Evolutionary conservation across 129 eudicot genomes (phyloP).

Genomic region (Flaveria brownii): DNA sequence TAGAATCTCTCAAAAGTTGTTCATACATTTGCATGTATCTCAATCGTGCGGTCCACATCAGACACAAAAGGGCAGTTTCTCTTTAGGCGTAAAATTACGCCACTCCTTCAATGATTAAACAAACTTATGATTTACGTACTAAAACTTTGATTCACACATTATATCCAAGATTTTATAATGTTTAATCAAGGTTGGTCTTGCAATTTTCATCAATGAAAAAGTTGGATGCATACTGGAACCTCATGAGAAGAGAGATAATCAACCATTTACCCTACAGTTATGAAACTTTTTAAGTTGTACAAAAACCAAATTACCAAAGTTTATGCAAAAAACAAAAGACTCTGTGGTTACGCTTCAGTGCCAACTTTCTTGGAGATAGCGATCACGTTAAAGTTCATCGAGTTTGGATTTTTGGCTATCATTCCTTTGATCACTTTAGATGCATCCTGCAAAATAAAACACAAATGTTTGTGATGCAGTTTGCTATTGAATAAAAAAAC

Average conservation of each 20-base stretch:
- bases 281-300: not conserved
- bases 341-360: constrained; percentile 2
- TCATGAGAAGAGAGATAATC: not conserved
- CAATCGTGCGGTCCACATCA: no score
- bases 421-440: constrained; percentile 69
- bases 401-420: constrained; percentile 73
- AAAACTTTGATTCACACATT: no score
- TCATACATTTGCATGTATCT: no score
- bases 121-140: no score
- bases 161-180: no score
- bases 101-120: no score
- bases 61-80: no score
- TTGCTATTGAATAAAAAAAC: not conserved
- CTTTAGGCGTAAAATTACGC: no score
- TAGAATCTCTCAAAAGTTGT: no score
- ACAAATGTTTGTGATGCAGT: not conserved
- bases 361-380: constrained; percentile 61
- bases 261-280: not conserved
- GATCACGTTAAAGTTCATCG: constrained; percentile 75
- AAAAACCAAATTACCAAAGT: not conserved
- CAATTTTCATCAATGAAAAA: not conserved
- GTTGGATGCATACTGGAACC: not conserved
- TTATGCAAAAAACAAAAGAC: not conserved
- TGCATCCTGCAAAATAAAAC: constrained; percentile 60
- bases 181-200: no score